Base-by-base conservation (phyloP, 495 filamentous ascomycete species). In the Talaromyces liani region DNA sequence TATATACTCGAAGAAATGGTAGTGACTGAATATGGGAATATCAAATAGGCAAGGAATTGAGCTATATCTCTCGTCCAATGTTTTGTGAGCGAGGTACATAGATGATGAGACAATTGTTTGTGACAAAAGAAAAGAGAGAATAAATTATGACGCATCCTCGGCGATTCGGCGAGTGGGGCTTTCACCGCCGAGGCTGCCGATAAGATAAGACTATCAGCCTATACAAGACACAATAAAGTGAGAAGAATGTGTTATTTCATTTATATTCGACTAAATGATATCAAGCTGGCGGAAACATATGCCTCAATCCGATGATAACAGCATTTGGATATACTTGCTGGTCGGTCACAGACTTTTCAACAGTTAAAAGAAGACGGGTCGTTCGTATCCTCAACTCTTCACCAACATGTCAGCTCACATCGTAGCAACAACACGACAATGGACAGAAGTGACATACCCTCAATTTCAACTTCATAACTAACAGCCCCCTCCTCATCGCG, bases 311-410 rank as follows among this genome's bases (percentile, higher is more conserved):
- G 12, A 62, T 62, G 24, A 54, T 62, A 6, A 89, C 75, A 49
- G 85, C 85, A 68, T 84, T 85, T 70, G 80, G 80, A 74, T 82
- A 78, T 55, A 78, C 68, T 12, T 71, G 74, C 68, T 87, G 79
- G 66, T 87, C 79, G 47, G 75, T 75, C 60, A 84, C 73, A 0
- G 84, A 82, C 65, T 77, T 71, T 69, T 91, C 87, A 18, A 85
- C 70, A 27, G 76, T 80, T 36, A 88, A 67, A 36, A 88, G 73
- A 18, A 91, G 72, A 70, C 76, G 75, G 36, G 78, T 84, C 20
- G 84, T 82, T 61, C 85, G 80, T 29, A 91, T 78, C 62, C 86
- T 72, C 61, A 90, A 67, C 73, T 89, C 87, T 86, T 64, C 22
- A 18, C 22, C 25, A 58, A 34, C 3, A 29, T 29, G 14, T 49